phyloP scores from a whole-genome alignment of 805 yeast species.

The Yamadazyma sp. region DNA sequence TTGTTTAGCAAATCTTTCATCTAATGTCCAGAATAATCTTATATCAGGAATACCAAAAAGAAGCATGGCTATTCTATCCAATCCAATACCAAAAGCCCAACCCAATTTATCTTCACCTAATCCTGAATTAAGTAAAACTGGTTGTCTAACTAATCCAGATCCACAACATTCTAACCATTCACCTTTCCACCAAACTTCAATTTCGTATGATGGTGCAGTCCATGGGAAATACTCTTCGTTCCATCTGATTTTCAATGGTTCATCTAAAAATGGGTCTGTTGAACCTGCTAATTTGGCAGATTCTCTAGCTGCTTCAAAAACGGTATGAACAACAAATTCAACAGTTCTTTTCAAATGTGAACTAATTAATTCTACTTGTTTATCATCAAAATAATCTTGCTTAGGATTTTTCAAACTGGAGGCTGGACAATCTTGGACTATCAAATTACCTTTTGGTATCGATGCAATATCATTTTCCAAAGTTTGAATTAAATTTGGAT shows the following conservation, averaged over 20 bases:
- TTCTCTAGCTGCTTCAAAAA: conserved; percentile 68
- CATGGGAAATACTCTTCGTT: conserved; percentile 95
- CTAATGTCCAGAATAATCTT: conserved; percentile 85
- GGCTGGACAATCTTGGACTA: conserved; percentile 68
- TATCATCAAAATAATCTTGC: conserved; percentile 69
- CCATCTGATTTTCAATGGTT: conserved; percentile 89
- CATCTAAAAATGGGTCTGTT: conserved; percentile 54
- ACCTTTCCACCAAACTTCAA: conserved; percentile 98
- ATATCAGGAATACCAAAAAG: conserved; percentile 95
- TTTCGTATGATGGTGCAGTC: conserved; percentile 98
- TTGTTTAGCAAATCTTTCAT: conserved; percentile 72
- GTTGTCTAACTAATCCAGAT: conserved; percentile 83
- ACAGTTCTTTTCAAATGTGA: conserved; percentile 81
- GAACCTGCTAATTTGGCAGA: conserved; percentile 62
- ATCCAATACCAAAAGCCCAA: conserved; percentile 98
- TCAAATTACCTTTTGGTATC: conserved; percentile 64
- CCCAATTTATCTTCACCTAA: conserved; percentile 61
- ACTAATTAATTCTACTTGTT: conserved; percentile 66
- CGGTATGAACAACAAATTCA: conserved; percentile 77
- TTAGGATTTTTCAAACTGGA: conserved; percentile 61
- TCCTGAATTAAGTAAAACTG: conserved; percentile 73
- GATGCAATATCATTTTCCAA: conserved; percentile 52
- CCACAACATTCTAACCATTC: conserved; percentile 98
- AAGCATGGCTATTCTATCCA: conserved; percentile 94
- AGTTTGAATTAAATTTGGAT: conserved; percentile 40